Conservation (phyloP, 495 filamentous ascomycete species). For the Aspergillus homomorphus region DNA sequence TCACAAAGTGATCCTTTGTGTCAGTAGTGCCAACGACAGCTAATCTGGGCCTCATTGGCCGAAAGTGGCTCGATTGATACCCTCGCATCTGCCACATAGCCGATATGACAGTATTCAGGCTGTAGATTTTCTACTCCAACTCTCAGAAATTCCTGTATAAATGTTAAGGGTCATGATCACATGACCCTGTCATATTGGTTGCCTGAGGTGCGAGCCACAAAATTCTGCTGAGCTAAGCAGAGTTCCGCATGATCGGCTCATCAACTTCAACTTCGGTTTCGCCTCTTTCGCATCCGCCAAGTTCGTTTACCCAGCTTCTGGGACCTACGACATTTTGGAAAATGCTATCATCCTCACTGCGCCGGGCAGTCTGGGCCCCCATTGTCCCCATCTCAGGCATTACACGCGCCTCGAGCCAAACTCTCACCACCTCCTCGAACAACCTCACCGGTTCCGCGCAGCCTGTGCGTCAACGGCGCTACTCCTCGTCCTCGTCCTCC, state of each 20-base stretch:
- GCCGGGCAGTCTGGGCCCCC: slow-evolving; percentile 45
- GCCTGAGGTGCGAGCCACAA: slow-evolving; percentile 14
- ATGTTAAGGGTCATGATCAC: neutral
- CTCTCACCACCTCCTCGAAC: slow-evolving; percentile 32
- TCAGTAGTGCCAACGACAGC: no score
- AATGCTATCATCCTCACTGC: slow-evolving; percentile 52
- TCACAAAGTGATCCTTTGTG: no score
- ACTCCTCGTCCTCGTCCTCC: slow-evolving; percentile 50
- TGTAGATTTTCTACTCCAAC: no score
- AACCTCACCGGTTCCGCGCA: slow-evolving; percentile 31
- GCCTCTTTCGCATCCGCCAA: slow-evolving; percentile 34
- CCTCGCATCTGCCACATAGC: no score
- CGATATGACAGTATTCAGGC: no score
- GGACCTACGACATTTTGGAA: slow-evolving; percentile 23
- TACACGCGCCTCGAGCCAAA: slow-evolving; percentile 27
- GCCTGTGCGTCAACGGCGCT: slow-evolving; percentile 49
- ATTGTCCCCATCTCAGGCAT: slow-evolving; percentile 38
- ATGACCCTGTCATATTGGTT: slow-evolving; percentile 7
- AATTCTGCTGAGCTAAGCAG: slow-evolving; percentile 6
- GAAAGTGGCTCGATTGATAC: no score
- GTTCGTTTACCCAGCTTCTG: slow-evolving; percentile 26
- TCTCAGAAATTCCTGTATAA: neutral
- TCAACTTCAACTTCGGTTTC: slow-evolving; percentile 35
- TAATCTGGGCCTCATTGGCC: no score
- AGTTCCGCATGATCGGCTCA: slow-evolving; percentile 39